Evolutionary conservation across 306 rosid species (phyloP).

Genomic region (Amphicarpaea edgeworthii): DNA sequence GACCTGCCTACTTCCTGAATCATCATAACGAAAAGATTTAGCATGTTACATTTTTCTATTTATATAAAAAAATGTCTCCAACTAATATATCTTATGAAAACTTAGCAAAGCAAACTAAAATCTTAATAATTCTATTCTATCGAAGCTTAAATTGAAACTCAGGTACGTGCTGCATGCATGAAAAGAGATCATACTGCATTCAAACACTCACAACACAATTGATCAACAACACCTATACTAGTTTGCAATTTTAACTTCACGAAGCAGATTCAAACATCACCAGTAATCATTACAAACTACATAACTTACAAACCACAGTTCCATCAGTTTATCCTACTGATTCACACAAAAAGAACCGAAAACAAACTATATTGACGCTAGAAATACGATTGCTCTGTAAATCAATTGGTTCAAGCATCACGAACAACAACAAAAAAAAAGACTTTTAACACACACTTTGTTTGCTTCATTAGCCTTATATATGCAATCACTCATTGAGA

Average conservation of each 20-base stretch:
- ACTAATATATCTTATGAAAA: slow-evolving; percentile 22
- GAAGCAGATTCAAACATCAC: slow-evolving; percentile 30
- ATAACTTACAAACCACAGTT: slow-evolving; percentile 17
- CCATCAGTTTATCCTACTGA: neutral
- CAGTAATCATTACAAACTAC: neutral
- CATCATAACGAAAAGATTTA: slow-evolving; percentile 41
- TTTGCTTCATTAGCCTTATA: neutral
- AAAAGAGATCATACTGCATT: neutral
- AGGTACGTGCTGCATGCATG: neutral
- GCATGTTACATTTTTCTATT: neutral
- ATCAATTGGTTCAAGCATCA: neutral
- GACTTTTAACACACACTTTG: slow-evolving; percentile 2
- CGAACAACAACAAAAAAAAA: slow-evolving; percentile 3
- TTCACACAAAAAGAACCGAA: slow-evolving; percentile 11
- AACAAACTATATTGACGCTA: neutral
- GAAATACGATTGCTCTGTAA: neutral
- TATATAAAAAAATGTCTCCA: neutral
- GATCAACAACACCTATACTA: neutral
- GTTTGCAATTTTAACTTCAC: slow-evolving; percentile 1
- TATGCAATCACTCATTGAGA: neutral
- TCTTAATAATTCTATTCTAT: neutral
- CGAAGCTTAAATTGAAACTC: neutral
- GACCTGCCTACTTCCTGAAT: slow-evolving; percentile 45
- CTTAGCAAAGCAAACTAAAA: slow-evolving; percentile 31
- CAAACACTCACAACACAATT: neutral